Evolutionary conservation across 202 grass and related monocot species (phyloP), one percentile per base, ranked within the genome.

Genomic region (Panicum virgatum): DNA sequence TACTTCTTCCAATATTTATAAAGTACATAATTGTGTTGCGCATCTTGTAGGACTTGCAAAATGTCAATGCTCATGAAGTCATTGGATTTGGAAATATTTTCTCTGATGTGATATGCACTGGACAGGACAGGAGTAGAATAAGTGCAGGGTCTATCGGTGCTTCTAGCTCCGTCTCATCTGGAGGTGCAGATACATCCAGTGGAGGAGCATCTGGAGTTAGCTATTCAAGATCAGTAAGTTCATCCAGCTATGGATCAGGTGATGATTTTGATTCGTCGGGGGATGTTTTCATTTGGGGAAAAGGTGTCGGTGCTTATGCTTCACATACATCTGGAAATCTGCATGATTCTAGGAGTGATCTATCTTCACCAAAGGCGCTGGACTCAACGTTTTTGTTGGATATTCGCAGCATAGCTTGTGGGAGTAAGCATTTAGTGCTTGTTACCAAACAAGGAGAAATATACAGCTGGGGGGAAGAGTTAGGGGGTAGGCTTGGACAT

Each of bases 381-480:
- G 90, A 92, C 48, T 90, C 93, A 40, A 79, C 80, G 30, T 78
- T 86, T 48, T 63, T 90, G 80, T 82, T 92, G 69, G 93, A 92
- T 75, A 84, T 96, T 73, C 87, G 86, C 20, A 84, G 74, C 72
- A 76, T 96, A 78, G 87, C 85, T 86, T 92, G 93, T 84, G 93
- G 93, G 59, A 83, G 67, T 67, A 48, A 63, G 61, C 93, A 92
- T 84, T 86, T 88, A 59, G 76, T 88, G 79, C 57, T 96, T 80
- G 85, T 96, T 52, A 90, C 85, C 36, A 96, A 87, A 81, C 93
- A 96, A 88, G 93, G 93, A 64, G 93, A 92, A 66, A 86, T 92
- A 7, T 96, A 89, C 63, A 90, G 90, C 73, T 96, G 88, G 93
- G 93, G 93, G 7, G 73, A 88, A 66, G 90, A 92, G 83, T 88